Conservation (phyloP, 306 rosid genomes). For the Pyrus communis region DNA sequence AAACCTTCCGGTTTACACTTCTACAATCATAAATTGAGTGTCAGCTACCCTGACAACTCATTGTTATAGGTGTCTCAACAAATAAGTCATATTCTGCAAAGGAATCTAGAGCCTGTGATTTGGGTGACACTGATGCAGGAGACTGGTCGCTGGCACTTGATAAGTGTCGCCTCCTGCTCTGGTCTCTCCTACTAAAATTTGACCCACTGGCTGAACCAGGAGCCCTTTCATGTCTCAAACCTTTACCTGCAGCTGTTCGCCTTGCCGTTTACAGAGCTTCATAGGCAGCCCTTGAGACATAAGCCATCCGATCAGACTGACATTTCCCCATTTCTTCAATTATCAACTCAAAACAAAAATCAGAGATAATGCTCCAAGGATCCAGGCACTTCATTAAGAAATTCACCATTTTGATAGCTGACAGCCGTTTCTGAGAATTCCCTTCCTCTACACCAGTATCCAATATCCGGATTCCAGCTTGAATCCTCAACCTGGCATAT, state of each 20-base stretch:
- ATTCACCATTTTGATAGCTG: conserved; percentile 74
- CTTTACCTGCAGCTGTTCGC: conserved; percentile 39
- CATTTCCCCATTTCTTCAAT: conserved; percentile 75
- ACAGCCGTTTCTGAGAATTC: conserved; percentile 68
- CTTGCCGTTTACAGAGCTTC: conserved; percentile 85
- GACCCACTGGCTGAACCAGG: conserved; percentile 60
- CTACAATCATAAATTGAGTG: conserved; percentile 25
- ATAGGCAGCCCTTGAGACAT: conserved; percentile 74
- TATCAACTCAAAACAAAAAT: conserved; percentile 38
- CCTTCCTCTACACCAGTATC: conserved; percentile 48
- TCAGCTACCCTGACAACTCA: conserved; percentile 28
- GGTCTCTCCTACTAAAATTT: conserved; percentile 44
- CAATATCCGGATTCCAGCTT: conserved; percentile 55
- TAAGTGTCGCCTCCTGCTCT: conserved; percentile 29
- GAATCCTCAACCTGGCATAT: conserved; percentile 70
- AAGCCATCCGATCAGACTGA: conserved; percentile 73
- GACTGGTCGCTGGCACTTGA: conserved; percentile 39
- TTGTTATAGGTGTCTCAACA: conserved; percentile 51
- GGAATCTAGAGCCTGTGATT: conserved; percentile 53
- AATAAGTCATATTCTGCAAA: conserved; percentile 58
- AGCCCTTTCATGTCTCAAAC: conserved; percentile 34
- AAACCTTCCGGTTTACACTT: conserved; percentile 61
- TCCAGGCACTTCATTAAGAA: conserved; percentile 75
- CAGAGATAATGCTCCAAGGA: conserved; percentile 66
- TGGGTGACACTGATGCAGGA: conserved; percentile 53